Base-by-base conservation (phyloP, 2,329 filamentous ascomycete species). In the Tolypocladium sp. region DNA sequence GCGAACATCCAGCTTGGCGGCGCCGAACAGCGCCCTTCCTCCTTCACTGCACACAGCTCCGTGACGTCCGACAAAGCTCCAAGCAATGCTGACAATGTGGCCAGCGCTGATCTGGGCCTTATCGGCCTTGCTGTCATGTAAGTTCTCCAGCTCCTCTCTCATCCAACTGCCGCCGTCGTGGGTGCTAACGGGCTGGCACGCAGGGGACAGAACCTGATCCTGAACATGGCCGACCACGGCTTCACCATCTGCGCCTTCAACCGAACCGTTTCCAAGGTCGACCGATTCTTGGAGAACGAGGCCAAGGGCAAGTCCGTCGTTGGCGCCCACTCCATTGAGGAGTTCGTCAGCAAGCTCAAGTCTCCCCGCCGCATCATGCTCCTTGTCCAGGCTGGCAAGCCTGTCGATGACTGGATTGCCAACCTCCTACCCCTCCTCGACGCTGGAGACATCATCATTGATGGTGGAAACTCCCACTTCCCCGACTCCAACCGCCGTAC, bases 161-260 rank as follows among this genome's bases (percentile, higher is more conserved):
- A 33, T 41, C 55, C 57, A 59, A 55, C 41, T n/a, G 63, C 62
- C 65, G 67, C 63, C 53, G 37, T 41, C 25, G 55, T 46, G 38
- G 46, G 53, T 54, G 37, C 56, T 54, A 12, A 56, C 38, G 58
- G 38, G 30, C 46, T 61, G 57, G 63, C 67, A 33, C 66, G 42
- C 64, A 84, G 82, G 85, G 85, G 83, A 76, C 88, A 92, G 82
- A 94, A 93, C 82, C 81, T 94, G 78, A 92, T 94, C 76, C 79
- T 94, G 73, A 94, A 94, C 78, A 90, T 88, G 80, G 90, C 90
- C 70, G 90, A 94, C 77, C 86, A 93, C 71, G 89, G 92, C 73
- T 97, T 95, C 86, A 97, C 91, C 75, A 91, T 99, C 73, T 90
- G 93, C 79, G 94, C 93, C 69, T 99, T 90, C 87, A 99, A 99